Conservation (phyloP, 345 rosid genomes). For the Camelina neglecta region DNA sequence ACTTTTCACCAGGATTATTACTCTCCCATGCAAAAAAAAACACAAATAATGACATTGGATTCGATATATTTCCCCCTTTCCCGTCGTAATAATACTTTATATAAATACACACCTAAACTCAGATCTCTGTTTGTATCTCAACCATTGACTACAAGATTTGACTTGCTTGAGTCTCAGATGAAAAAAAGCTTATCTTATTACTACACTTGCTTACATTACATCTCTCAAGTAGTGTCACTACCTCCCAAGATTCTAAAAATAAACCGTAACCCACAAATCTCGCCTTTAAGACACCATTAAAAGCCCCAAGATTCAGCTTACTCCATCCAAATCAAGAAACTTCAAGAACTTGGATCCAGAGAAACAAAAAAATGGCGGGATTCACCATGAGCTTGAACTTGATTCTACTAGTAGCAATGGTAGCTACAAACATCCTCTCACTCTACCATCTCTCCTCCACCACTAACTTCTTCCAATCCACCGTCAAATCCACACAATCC, state of each 20-base stretch:
- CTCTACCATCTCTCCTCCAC: constrained; percentile 93
- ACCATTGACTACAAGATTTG: constrained; percentile 24
- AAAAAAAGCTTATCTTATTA: constrained; percentile 35
- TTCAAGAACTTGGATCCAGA: constrained; percentile 22
- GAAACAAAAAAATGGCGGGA: constrained; percentile 53
- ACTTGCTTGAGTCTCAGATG: constrained; percentile 14
- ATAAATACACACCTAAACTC: too few relatives aligned
- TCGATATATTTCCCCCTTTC: constrained; percentile 1
- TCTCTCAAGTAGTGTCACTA: constrained; percentile 27
- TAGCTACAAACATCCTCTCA: constrained; percentile 94
- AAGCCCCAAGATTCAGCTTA: not conserved
- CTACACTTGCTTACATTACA: not conserved
- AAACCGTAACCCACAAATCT: constrained; percentile 20
- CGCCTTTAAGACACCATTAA: constrained; percentile 28
- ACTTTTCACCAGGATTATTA: constrained; percentile 22
- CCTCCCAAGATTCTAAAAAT: constrained; percentile 1
- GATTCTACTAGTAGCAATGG: constrained; percentile 85
- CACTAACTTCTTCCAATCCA: constrained; percentile 54
- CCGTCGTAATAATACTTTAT: not conserved
- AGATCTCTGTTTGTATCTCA: too few relatives aligned
- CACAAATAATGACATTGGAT: constrained; percentile 38
- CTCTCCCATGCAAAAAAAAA: constrained; percentile 20
- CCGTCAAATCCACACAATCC: constrained; percentile 53
- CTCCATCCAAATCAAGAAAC: not conserved
- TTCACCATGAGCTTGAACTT: constrained; percentile 92